phyloP scores from a whole-genome alignment of 2,329 filamentous ascomycete genomes.

The Calonectria multiphialidica region DNA sequence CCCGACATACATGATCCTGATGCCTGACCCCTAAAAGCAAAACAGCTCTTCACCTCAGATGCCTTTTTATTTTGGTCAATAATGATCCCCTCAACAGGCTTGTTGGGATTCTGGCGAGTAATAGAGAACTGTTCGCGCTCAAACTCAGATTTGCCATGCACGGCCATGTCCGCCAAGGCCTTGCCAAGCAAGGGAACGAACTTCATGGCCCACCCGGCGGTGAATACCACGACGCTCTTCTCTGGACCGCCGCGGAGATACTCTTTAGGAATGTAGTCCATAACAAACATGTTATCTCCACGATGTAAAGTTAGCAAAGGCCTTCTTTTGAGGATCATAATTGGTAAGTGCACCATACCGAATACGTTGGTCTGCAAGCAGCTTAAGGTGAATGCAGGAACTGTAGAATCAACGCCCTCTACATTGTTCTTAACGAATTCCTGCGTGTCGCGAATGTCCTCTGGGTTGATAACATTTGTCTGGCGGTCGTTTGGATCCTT shows the following conservation, averaged over 20 bases:
- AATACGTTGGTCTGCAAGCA: conserved; percentile 13
- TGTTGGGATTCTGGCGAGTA: conserved; percentile 10
- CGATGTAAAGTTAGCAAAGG: background rate
- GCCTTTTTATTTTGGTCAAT: background rate
- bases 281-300: conserved; percentile 32
- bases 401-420: conserved; percentile 10
- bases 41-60: background rate
- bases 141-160: conserved; percentile 24
- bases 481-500: background rate
- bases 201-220: conserved; percentile 34
- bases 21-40: background rate
- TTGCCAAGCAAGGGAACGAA: conserved; percentile 33
- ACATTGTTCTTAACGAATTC: conserved; percentile 10
- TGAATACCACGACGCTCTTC: conserved; percentile 29
- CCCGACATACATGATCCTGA: background rate
- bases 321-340: too few species aligned
- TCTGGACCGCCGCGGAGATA: conserved; percentile 19
- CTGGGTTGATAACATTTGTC: background rate
- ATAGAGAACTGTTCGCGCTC: conserved; percentile 24
- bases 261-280: conserved; percentile 31
- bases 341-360: too few species aligned
- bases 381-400: conserved; percentile 10
- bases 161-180: conserved; percentile 25
- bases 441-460: conserved; percentile 13
- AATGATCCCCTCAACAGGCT: background rate